Conservation (phyloP, 306 rosid genomes). For the Castanea mollissima region DNA sequence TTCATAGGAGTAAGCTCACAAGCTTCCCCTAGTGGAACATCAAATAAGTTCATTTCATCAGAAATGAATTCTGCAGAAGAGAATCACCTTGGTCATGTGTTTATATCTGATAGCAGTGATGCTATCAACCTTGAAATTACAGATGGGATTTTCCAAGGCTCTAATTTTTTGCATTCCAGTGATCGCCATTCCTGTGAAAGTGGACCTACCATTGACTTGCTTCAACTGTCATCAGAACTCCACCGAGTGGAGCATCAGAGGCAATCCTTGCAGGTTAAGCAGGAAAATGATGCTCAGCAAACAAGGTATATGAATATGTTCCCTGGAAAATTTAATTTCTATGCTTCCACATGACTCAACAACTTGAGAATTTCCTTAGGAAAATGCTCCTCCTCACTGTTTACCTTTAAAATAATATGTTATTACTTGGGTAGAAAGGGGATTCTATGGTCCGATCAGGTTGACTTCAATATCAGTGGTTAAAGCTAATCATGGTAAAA, state of each 20-base stretch:
- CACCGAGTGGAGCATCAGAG: constrained; percentile 78
- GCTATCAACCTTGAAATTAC: constrained; percentile 51
- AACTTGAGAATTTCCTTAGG: not conserved
- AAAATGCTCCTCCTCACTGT: not conserved
- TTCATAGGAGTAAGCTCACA: constrained; percentile 55
- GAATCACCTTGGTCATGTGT: constrained; percentile 41
- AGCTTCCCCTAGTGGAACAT: constrained; percentile 46
- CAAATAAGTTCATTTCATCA: constrained; percentile 40
- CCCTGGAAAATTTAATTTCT: not conserved
- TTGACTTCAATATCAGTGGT: not conserved
- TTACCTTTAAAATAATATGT: not conserved
- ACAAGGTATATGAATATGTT: constrained; percentile 27
- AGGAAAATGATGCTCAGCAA: constrained; percentile 44
- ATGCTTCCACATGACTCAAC: not conserved
- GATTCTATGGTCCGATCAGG: not conserved
- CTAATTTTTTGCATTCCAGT: constrained; percentile 42
- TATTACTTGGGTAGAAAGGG: not conserved
- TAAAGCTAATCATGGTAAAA: not conserved
- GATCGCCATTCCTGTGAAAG: constrained; percentile 45
- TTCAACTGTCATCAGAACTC: constrained; percentile 85
- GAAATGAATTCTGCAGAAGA: constrained; percentile 49
- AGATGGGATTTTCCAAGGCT: constrained; percentile 54
- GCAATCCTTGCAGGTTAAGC: constrained; percentile 57
- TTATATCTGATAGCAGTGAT: constrained; percentile 44
- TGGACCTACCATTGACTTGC: constrained; percentile 68